Evolutionary conservation across 1,284 basidiomycete species (phyloP).

Genomic region (Heimioporus retisporus): DNA sequence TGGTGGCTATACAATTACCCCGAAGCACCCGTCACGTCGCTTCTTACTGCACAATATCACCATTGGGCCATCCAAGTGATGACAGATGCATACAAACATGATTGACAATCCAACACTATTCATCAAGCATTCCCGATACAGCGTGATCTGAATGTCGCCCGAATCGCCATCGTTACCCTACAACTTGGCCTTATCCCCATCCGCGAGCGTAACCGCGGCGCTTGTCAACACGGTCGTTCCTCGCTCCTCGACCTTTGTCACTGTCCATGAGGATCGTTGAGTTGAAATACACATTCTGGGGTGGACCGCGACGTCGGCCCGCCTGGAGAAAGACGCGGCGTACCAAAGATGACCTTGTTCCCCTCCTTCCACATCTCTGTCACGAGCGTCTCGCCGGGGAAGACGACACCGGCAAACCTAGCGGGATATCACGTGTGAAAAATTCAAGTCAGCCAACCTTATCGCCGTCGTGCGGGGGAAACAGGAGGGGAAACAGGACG

Average conservation of each 20-base stretch:
- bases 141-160: too few relatives aligned
- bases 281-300: background rate
- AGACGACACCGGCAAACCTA: conserved; percentile 92
- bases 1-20: too few relatives aligned
- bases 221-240: conserved; percentile 73
- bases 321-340: conserved; percentile 42
- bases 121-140: too few relatives aligned
- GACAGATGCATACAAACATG: too few relatives aligned
- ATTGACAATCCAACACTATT: too few relatives aligned
- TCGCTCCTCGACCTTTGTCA: conserved; percentile 85
- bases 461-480: background rate
- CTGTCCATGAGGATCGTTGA: conserved; percentile 47
- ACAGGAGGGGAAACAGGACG: background rate
- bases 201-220: conserved; percentile 79
- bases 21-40: too few relatives aligned
- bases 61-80: too few relatives aligned
- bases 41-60: too few relatives aligned
- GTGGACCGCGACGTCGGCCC: background rate
- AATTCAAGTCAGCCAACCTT: conserved; percentile 13
- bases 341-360: conserved; percentile 92
- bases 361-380: conserved; percentile 99
- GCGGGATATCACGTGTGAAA: background rate
- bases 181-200: conserved; percentile 68
- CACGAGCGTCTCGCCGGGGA: conserved; percentile 94
- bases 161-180: conserved; percentile 36